Evolutionary conservation across 768 basidiomycete species (phyloP).

Genomic region (Lanmaoa pseudosensibilis): DNA sequence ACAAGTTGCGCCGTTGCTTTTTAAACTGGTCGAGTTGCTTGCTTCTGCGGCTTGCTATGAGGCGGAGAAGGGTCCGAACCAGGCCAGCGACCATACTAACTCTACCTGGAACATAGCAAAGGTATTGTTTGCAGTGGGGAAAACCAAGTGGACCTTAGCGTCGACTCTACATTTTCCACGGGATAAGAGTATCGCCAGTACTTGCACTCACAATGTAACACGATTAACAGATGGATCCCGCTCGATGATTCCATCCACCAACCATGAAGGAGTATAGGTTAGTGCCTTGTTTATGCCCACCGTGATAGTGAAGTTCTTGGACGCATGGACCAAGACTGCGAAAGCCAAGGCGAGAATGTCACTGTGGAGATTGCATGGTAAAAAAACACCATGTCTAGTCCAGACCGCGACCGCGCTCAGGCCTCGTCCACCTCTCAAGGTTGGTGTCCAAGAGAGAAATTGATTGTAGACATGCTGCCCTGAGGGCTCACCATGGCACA

Average conservation of each 20-base stretch:
- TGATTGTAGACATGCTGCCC: no score
- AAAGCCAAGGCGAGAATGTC: neutral
- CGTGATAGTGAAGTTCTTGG: neutral
- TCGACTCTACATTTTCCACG: neutral
- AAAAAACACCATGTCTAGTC: neutral
- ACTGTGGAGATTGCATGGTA: neutral
- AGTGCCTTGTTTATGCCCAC: neutral
- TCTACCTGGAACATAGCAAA: neutral
- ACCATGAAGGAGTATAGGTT: neutral
- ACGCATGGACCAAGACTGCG: neutral
- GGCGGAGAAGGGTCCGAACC: neutral
- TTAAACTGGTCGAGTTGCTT: neutral
- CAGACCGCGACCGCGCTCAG: no score
- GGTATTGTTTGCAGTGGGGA: neutral
- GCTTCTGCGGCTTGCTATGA: neutral
- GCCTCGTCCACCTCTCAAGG: no score
- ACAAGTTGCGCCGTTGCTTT: neutral
- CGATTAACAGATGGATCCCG: neutral
- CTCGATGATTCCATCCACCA: neutral
- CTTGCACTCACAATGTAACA: neutral
- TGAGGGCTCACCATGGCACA: no score
- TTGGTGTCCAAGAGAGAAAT: no score
- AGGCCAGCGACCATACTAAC: neutral
- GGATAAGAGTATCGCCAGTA: neutral
- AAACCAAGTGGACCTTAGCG: no score